Base-by-base conservation (phyloP, 495 filamentous ascomycete genomes). In the Penicillium atrosanguineum region DNA sequence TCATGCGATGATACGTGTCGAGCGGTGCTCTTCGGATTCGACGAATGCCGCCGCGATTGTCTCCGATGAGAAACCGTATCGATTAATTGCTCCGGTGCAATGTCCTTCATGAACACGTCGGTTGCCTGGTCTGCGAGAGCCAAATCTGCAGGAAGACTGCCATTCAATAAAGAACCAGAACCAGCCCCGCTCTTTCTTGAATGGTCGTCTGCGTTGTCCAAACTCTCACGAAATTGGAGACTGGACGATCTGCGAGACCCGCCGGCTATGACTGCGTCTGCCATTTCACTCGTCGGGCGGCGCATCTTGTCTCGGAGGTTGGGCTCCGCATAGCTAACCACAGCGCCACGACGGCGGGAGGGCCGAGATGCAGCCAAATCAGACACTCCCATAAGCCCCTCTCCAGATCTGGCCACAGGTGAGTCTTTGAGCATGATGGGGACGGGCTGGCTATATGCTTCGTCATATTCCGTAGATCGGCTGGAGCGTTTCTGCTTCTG, bases 221-320 rank as follows among this genome's bases (percentile, higher is more conserved):
- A n/a, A 38, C 61, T 69, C 15, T 63, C 48, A 26, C 49, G 55
- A 11, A 59, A 15, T 25, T 60, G 61, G 46, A 72, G 64, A 44
- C 55, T 60, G 16, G 73, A 74, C 1, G 57, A 60, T 46, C 72
- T 57, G 53, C 70, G 68, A 34, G 63, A 49, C 29, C 69, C 79
- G 48, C 83, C 79, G 6, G 73, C 77, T 4, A 71, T 62, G 39
- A 92, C 89, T 7, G 89, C 89, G 64, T 89, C 87, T 34, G 85
- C 77, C 6, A 93, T 68, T 48, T 87, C 80, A 55, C 87, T 89
- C 15, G 85, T 87, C 19, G 89, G 86, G 45, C 90, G 83, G 46
- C 90, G 80, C 90, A 95, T 95, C 72, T 95, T 95, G 60, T 85
- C 87, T 46, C 88, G 79, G 29, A 95, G 73, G 61, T 88, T 95